Evolutionary conservation across 2,329 filamentous ascomycete genomes (phyloP).

Genomic region (Chaetomium sp.): DNA sequence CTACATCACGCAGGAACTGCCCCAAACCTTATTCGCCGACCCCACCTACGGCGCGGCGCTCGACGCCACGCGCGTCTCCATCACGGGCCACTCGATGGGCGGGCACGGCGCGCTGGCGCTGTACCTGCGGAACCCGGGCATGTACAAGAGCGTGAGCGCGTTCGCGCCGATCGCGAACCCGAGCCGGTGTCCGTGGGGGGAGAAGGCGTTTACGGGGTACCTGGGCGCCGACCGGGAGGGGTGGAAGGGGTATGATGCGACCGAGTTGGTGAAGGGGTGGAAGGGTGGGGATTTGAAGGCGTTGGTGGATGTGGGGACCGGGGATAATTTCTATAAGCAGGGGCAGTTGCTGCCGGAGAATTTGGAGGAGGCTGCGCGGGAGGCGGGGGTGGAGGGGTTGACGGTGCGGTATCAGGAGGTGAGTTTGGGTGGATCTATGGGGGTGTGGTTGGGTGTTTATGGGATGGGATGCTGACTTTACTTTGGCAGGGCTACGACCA

Average conservation of each 20-base stretch:
- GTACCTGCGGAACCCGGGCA: slow-evolving; percentile 87
- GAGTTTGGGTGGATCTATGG: slow-evolving; percentile 36
- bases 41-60: slow-evolving; percentile 66
- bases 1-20: slow-evolving; percentile 90
- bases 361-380: slow-evolving; percentile 76
- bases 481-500: slow-evolving; percentile 80
- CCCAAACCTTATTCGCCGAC: slow-evolving; percentile 68
- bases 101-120: slow-evolving; percentile 92
- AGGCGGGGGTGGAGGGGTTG: slow-evolving; percentile 71
- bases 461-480: slow-evolving; percentile 16
- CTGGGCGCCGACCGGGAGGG: slow-evolving; percentile 74
- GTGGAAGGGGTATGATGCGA: slow-evolving; percentile 91
- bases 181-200: slow-evolving; percentile 82
- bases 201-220: slow-evolving; percentile 94
- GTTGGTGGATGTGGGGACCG: slow-evolving; percentile 90
- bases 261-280: slow-evolving; percentile 80
- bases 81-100: slow-evolving; percentile 96
- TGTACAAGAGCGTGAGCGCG: slow-evolving; percentile 85
- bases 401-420: slow-evolving; percentile 80
- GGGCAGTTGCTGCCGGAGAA: slow-evolving; percentile 93
- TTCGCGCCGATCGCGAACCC: slow-evolving; percentile 93
- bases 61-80: slow-evolving; percentile 71
- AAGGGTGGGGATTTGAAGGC: slow-evolving; percentile 65
- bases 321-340: slow-evolving; percentile 96
- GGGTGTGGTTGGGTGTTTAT: not conserved